Base-by-base conservation (phyloP, 331 rosid genomes). In the Arachis monticola region DNA sequence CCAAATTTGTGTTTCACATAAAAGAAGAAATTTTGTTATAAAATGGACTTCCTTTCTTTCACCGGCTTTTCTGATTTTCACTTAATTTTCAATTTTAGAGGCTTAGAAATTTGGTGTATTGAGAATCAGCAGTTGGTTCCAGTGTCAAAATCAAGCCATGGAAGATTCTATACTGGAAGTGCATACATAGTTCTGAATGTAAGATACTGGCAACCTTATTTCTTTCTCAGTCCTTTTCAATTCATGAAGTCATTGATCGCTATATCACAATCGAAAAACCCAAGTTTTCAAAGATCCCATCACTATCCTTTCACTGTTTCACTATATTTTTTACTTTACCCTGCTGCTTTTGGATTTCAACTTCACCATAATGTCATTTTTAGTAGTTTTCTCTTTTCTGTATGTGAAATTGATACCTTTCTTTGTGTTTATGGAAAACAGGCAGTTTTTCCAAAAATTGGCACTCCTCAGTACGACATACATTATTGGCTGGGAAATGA, bases 401-500 rank as follows among this genome's bases (percentile, higher is more conserved):
- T 48, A 27, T 31, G 7, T 38, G 55, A 60, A 59, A 64, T 68
- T 74, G 60, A 81, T 77, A 61, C 70, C 66, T 47, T 76, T 67
- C 64, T 67, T 51, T 70, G 41, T 84, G 79, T 80, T 80, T 84
- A 35, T 83, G 75, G 79, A 68, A 79, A 79, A 78, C 92, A 94
- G 98, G 86, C 97, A 6, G 66, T 84, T 74, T 72, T 85, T 69
- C 93, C 88, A 4, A 90, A 87, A 80, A 80, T 8, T 72, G 91
- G 92, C 56, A 72, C 87, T 77, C 90, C 94, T 67, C 91, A 78
- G 76, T 92, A 91, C 71, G 96, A 94, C 70, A 80, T 91, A 63
- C 98, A 94, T 79, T 94, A 85, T 83, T 94, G 97, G 97, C 82
- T 88, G 44, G 97, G 97, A 87, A 87, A 83, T 79, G 88, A 83